Evolutionary conservation across 2,329 filamentous ascomycete genomes (phyloP).

Genomic region (Diplodia intermedia): DNA sequence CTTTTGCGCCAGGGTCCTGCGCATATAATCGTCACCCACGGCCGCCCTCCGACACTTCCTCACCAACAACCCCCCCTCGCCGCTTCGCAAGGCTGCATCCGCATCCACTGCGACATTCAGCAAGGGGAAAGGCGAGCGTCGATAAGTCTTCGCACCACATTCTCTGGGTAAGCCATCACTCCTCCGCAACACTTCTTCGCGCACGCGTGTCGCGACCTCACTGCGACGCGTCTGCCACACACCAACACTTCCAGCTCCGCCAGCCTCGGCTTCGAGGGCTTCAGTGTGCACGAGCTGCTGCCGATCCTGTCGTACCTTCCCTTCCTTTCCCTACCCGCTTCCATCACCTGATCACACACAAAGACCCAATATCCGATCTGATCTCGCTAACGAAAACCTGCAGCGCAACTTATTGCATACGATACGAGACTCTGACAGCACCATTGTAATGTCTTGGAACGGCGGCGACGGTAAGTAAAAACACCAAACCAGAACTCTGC

Average conservation of each 20-base stretch:
- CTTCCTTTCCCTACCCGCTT: not conserved
- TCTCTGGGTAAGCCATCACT: not conserved
- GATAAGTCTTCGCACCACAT: not conserved
- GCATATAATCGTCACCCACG: not conserved
- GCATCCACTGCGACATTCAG: not conserved
- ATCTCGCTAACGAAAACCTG: not conserved
- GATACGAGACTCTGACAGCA: no score
- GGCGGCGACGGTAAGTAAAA: conserved; percentile 5
- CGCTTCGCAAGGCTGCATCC: not conserved
- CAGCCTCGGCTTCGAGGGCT: no score
- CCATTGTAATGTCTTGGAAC: conserved; percentile 13
- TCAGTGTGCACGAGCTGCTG: not conserved
- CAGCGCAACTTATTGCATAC: not conserved
- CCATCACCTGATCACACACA: not conserved
- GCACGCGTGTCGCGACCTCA: not conserved
- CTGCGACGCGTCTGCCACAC: not conserved
- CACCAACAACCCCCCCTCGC: not conserved
- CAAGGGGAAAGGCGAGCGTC: no score
- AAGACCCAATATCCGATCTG: not conserved
- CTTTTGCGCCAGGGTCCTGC: not conserved
- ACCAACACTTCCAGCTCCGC: not conserved
- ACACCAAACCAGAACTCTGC: no score
- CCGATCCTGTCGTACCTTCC: not conserved
- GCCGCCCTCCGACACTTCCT: not conserved
- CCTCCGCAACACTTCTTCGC: not conserved